Conservation (phyloP, 495 filamentous ascomycete species). For the Glonium stellatum region DNA sequence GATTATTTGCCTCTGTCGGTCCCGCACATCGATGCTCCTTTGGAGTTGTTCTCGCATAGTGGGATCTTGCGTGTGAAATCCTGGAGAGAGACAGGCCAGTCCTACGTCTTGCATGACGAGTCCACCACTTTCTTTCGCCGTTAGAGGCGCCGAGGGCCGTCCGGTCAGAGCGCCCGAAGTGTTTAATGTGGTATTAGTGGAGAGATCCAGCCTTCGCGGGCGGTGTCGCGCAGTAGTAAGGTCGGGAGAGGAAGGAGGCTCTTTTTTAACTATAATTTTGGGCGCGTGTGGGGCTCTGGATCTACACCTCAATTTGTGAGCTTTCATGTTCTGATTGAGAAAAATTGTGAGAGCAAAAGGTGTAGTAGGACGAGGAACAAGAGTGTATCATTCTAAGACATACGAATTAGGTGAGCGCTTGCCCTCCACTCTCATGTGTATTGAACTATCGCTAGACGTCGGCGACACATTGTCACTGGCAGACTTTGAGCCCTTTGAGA, state of each 20-base stretch:
- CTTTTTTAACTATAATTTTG: conserved; percentile 93
- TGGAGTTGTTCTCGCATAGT: conserved; percentile 91
- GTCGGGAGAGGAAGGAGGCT: conserved; percentile 76
- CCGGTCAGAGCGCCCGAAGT: conserved; percentile 42
- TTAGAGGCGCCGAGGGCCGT: conserved; percentile 69
- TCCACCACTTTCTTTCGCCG: conserved; percentile 62
- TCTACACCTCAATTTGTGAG: conserved; percentile 25
- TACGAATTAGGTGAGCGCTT: conserved; percentile 52
- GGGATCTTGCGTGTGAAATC: conserved; percentile 94
- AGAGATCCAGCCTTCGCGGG: conserved; percentile 83
- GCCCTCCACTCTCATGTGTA: conserved; percentile 36
- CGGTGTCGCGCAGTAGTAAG: conserved; percentile 69
- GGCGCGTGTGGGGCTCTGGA: conserved; percentile 38
- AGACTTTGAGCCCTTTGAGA: conserved; percentile 22
- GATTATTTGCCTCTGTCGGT: conserved; percentile 92
- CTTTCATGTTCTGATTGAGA: conserved; percentile 4
- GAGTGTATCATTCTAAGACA: conserved; percentile 33
- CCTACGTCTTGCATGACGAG: conserved; percentile 86
- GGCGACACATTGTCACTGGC: conserved; percentile 26
- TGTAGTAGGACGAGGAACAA: conserved; percentile 6
- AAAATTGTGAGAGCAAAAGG: background rate
- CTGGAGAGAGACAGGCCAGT: conserved; percentile 87
- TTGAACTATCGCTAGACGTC: conserved; percentile 32
- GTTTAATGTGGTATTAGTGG: conserved; percentile 46
- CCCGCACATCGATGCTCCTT: conserved; percentile 84